Evolutionary conservation across 352 stramenopile species (phyloP).

Genomic region (Blastocystis sp.): DNA sequence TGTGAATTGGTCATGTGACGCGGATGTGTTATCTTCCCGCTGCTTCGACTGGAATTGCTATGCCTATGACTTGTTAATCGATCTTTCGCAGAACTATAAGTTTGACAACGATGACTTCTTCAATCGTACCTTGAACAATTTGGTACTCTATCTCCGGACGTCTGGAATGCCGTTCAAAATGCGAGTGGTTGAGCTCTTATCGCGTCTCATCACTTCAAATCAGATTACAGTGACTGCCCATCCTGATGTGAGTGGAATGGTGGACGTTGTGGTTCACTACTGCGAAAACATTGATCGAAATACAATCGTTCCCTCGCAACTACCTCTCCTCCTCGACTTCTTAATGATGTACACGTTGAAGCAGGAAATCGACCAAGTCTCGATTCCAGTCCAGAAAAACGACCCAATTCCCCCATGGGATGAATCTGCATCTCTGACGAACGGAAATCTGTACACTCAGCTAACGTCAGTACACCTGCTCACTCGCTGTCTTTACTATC

Average conservation of each 20-base stretch:
- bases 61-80: conserved; percentile 13
- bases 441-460: not conserved
- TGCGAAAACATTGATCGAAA: conserved; percentile 38
- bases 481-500: conserved; percentile 15
- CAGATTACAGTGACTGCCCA: not conserved
- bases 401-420: not conserved
- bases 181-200: conserved; percentile 17
- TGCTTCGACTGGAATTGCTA: conserved; percentile 58
- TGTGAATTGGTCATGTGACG: conserved; percentile 11
- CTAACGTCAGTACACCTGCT: conserved; percentile 32
- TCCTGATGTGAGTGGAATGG: not conserved
- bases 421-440: not conserved
- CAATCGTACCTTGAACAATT: not conserved
- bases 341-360: conserved; percentile 26
- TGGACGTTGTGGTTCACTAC: conserved; percentile 4
- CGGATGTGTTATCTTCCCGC: not conserved
- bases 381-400: not conserved
- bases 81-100: not conserved
- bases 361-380: not conserved
- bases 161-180: conserved; percentile 30
- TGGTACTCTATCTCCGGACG: conserved; percentile 1
- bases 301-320: conserved; percentile 34
- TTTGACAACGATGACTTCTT: not conserved
- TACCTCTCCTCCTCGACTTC: conserved; percentile 45
- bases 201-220: conserved; percentile 5